Evolutionary conservation across 768 basidiomycete genomes (phyloP), one percentile per base, ranked within the genome.

Genomic region (Mycena crocata): DNA sequence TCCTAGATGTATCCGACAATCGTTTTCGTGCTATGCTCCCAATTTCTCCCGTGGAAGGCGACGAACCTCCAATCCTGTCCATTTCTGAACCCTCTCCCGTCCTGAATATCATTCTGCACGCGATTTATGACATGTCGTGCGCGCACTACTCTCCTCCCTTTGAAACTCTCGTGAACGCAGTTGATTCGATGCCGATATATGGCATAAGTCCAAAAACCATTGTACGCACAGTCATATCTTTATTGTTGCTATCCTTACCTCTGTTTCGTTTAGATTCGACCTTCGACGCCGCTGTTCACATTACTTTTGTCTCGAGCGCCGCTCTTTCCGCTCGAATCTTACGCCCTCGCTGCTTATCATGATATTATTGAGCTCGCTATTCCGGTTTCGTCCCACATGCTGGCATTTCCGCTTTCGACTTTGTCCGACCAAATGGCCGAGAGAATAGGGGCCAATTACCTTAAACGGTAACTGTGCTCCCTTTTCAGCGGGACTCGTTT

Each of bases 341-440:
- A 93, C 77, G 81, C 90, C 1, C 83, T 92, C 39, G 90, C 93
- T 6, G 89, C 90, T 0, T 80, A 81, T 13, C 79, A 89, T 71
- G 87, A 91, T 74, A 77, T 94, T 24, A 86, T 88, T 62, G 90
- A 91, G 45, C 86, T 95, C 57, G 93, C 94, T 0, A 88, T 92
- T 17, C 81, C 90, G 2, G 85, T 90, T 9, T 94, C 93, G 5
- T 85, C 90, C 9, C 89, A 92, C 75, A 83, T 94, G 42, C 85
- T 95, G 57, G 88, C 90, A 4, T 90, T 89, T 73, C 82, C 88
- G 9, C 86, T 95, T 6, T 81, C 89, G 6, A 79, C 85, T 0
- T 76, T 95, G 40, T 87, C 90, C 3, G 93, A 95, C 74, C 89
- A 89, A 46, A 84, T 89, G 77, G 90, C 87, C 4, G 80, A 84